Conservation (phyloP, 2,329 filamentous ascomycete species). For the Penicillium occitanis region DNA sequence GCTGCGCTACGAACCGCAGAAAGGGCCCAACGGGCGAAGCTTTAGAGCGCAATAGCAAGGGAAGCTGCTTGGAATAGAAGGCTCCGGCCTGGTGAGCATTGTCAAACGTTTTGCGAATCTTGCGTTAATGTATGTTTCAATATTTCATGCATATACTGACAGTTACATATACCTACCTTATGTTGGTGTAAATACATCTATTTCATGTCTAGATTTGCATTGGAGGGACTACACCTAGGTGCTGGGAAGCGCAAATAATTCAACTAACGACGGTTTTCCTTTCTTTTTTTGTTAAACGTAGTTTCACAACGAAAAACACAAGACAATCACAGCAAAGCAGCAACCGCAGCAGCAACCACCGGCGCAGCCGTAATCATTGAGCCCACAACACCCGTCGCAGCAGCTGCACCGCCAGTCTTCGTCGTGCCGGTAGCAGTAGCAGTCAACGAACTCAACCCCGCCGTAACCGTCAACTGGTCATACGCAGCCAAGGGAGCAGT, state of each 20-base stretch:
- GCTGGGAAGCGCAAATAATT: not conserved
- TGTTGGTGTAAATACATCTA: not conserved
- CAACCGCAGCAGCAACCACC: slow-evolving; percentile 27
- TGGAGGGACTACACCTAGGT: not conserved
- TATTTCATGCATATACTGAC: not conserved
- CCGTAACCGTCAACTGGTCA: slow-evolving; percentile 26
- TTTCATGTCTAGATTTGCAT: not conserved
- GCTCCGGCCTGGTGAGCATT: not conserved
- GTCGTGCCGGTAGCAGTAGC: slow-evolving; percentile 21
- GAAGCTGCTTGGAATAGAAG: not conserved
- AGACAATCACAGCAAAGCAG: slow-evolving; percentile 23
- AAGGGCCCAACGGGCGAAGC: not conserved
- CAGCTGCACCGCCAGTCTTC: slow-evolving; percentile 25
- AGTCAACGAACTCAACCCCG: slow-evolving; percentile 25
- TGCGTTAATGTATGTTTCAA: not conserved
- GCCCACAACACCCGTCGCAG: slow-evolving; percentile 18
- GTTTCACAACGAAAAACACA: not conserved
- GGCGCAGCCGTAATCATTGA: slow-evolving; percentile 29
- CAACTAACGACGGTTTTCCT: not conserved
- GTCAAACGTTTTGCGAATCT: not conserved
- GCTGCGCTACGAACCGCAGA: slow-evolving; percentile 2
- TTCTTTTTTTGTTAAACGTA: not conserved
- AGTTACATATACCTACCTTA: not conserved
- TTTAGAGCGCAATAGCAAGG: not conserved
- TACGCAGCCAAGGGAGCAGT: slow-evolving; percentile 15